Evolutionary conservation across 2,329 filamentous ascomycete species (phyloP).

Genomic region (Pyrenochaeta sp.): DNA sequence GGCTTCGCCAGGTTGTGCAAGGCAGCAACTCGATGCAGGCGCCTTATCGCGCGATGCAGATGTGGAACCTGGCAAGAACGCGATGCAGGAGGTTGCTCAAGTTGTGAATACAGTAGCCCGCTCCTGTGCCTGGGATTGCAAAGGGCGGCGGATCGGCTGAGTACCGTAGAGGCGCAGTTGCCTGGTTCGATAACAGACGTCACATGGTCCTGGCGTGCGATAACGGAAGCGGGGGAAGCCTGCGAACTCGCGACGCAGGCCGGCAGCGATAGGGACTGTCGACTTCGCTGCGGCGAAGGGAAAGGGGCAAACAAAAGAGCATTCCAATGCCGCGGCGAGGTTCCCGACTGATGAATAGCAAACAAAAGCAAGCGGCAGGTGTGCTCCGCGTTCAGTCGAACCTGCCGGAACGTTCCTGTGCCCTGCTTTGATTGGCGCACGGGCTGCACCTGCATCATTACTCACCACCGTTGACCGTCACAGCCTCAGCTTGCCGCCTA

Average conservation of each 20-base stretch:
- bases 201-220: slow-evolving; percentile 36
- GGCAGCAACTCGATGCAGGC: slow-evolving; percentile 15
- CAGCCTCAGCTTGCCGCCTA: slow-evolving; percentile 45
- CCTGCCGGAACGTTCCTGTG: slow-evolving; percentile 44
- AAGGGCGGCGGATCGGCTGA: slow-evolving; percentile 16
- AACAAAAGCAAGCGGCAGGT: background rate
- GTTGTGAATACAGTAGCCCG: too few relatives aligned
- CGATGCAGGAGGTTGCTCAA: too few relatives aligned
- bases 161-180: slow-evolving; percentile 21
- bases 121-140: too few relatives aligned
- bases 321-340: background rate
- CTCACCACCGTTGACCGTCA: slow-evolving; percentile 40
- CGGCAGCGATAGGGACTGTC: background rate
- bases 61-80: too few relatives aligned
- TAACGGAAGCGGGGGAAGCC: slow-evolving; percentile 39
- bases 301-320: background rate
- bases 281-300: background rate
- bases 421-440: slow-evolving; percentile 42
- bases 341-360: background rate
- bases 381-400: slow-evolving; percentile 27
- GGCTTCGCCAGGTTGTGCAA: slow-evolving; percentile 13
- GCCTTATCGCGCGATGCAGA: slow-evolving; percentile 14
- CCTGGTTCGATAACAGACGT: slow-evolving; percentile 25
- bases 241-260: background rate
- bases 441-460: slow-evolving; percentile 43